These are phyloP conservation scores for Gymnopilus junonius DNA, from an alignment of 768 basidiomycete species.

Conservation along the genomic window DNA sequence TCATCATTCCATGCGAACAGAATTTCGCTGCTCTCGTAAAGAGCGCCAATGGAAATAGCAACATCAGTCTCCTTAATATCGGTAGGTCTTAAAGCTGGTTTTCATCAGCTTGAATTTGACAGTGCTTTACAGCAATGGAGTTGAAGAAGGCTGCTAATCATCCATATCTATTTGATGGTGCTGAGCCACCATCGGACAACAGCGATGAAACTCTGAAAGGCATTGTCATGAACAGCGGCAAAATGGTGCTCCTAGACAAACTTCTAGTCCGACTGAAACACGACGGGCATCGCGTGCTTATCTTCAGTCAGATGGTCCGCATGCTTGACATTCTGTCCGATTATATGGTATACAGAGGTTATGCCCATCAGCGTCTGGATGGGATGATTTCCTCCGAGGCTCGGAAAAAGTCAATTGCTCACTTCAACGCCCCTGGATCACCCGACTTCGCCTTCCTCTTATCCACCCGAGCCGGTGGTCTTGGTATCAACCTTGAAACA, in stretches of 20 bases:
- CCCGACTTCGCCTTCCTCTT: constrained; percentile 97
- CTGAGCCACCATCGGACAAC: constrained; percentile 65
- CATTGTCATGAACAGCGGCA: constrained; percentile 98
- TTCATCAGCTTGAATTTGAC: constrained; percentile 5
- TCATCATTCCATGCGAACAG: constrained; percentile 40
- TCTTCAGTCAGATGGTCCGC: constrained; percentile 99
- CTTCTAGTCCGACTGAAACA: constrained; percentile 86
- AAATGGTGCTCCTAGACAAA: constrained; percentile 98
- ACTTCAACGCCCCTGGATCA: constrained; percentile 93
- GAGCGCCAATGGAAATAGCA: constrained; percentile 85
- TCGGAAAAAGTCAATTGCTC: constrained; percentile 94
- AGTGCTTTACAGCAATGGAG: constrained; percentile 78
- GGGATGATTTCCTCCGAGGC: constrained; percentile 94
- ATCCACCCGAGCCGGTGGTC: constrained; percentile 94
- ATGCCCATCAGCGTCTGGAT: constrained; percentile 92
- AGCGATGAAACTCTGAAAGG: constrained; percentile 89
- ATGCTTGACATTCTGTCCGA: constrained; percentile 99
- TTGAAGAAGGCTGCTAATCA: constrained; percentile 99
- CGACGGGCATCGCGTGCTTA: constrained; percentile 95
- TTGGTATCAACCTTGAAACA: constrained; percentile 98
- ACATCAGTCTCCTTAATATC: constrained; percentile 96
- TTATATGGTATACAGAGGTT: constrained; percentile 90
- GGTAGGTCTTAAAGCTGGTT: constrained; percentile 45
- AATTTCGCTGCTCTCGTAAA: constrained; percentile 94
- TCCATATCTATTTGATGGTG: constrained; percentile 97